Conservation (phyloP, 1,284 basidiomycete genomes). For the Cryptococcus sp. region DNA sequence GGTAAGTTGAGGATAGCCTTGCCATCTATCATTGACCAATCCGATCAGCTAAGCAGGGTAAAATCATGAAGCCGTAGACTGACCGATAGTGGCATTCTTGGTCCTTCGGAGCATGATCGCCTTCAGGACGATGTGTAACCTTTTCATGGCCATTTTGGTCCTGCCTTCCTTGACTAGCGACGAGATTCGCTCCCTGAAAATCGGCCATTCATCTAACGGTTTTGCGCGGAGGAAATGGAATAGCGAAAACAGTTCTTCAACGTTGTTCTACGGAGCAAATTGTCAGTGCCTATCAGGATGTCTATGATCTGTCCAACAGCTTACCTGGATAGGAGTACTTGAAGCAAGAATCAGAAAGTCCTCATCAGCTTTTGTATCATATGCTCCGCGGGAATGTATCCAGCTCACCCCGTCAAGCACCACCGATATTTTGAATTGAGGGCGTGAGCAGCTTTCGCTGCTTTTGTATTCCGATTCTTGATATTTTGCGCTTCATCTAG, state of each 20-base stretch:
- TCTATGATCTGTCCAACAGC: neutral
- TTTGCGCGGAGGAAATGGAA: constrained; percentile 84
- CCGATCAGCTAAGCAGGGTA: neutral
- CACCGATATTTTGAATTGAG: constrained; percentile 78
- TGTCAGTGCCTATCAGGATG: neutral
- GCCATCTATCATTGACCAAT: constrained; percentile 61
- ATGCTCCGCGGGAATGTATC: neutral
- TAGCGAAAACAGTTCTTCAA: constrained; percentile 85
- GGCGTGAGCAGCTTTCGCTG: constrained; percentile 76
- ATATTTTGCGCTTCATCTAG: constrained; percentile 96
- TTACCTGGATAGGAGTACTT: constrained; percentile 77
- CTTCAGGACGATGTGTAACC: constrained; percentile 79
- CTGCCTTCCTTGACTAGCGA: constrained; percentile 74
- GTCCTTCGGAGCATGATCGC: constrained; percentile 87
- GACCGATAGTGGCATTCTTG: constrained; percentile 70
- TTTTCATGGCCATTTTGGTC: constrained; percentile 75
- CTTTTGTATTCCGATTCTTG: constrained; percentile 86
- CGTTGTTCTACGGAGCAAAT: constrained; percentile 67
- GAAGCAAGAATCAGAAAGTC: neutral
- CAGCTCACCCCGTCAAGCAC: constrained; percentile 70
- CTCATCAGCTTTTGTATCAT: too few species aligned
- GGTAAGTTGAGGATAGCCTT: constrained; percentile 85
- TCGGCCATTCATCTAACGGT: constrained; percentile 77
- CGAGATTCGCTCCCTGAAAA: constrained; percentile 76
- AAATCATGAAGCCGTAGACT: constrained; percentile 6